Evolutionary conservation across 1,284 basidiomycete genomes (phyloP), one percentile per base, ranked within the genome.

Genomic region (Ustilago xerochloae): DNA sequence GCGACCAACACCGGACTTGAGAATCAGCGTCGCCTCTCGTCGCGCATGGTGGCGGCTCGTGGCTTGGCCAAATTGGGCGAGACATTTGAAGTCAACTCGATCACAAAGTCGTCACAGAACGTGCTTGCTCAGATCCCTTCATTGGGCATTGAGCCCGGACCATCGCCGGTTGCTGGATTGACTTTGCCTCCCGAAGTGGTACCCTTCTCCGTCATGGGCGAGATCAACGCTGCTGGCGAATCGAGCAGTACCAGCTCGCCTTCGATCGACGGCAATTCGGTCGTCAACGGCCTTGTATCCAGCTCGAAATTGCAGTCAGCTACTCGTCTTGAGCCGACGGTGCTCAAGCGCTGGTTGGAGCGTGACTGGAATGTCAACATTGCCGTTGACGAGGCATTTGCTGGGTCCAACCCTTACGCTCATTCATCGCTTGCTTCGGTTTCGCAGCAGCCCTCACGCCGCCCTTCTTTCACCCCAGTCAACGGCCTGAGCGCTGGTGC

Each of bases 21-120:
- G 61, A 63, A 72, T 28, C 65, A 78, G 56, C 88, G 91, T 50
- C 86, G 89, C 28, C 85, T 87, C 30, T 88, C 88, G 1, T 87
- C 93, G 46, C 89, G 89, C 65, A 90, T 91, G 81, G 85, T 93
- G 16, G 81, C 92, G 2, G 87, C 88, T 15, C 88, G 87, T 36
- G 86, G 89, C 8, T 94, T 92, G 90, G 85, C 88, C 33, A 86
- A 86, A 13, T 87, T 96, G 48, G 93, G 90, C 9, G 88, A 86
- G 62, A 87, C 90, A 12, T 96, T 94, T 92, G 89, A 89, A 52
- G 88, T 53, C 13, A 45, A 57, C 9, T 13, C 53, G 2, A 38
- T 82, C 20, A 45, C 57, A 12, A 35, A 55, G 10, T 55, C 72
- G 3, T 61, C 67, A 1, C 66, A 75, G 52, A 46, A 32, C 26